A percentile compares a stretch with the other conserved stretches of the same genome.
Evolutionary conservation across 495 filamentous ascomycete genomes (phyloP).

Genomic region (Xylaria scruposa): DNA sequence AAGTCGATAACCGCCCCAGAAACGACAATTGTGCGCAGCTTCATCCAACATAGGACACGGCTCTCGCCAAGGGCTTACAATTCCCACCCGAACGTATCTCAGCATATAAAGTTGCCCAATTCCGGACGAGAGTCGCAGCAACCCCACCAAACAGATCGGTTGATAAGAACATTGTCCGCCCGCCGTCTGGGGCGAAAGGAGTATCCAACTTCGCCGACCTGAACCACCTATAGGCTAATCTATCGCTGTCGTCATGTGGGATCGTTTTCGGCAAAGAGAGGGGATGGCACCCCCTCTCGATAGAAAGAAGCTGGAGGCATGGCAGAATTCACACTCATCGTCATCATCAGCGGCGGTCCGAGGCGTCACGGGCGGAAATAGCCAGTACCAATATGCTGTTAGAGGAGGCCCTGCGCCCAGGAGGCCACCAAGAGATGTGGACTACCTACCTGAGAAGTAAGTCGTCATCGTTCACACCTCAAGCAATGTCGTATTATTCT

Average conservation of each 20-base stretch:
- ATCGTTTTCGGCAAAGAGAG: slow-evolving; percentile 41
- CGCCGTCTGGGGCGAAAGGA: background rate
- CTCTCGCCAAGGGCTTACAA: background rate
- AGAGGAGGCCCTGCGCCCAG: slow-evolving; percentile 36
- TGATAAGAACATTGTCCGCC: background rate
- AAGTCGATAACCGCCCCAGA: slow-evolving; percentile 4
- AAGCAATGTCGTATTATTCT: background rate
- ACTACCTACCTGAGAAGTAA: slow-evolving; percentile 17
- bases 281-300: slow-evolving; percentile 28
- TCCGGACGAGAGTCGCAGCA: background rate
- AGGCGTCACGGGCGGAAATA: slow-evolving; percentile 38
- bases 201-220: background rate
- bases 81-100: background rate
- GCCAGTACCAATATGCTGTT: slow-evolving; percentile 39
- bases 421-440: slow-evolving; percentile 29
- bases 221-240: slow-evolving; percentile 1
- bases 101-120: background rate
- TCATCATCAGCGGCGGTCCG: slow-evolving; percentile 27
- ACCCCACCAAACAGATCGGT: background rate
- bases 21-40: background rate
- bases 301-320: slow-evolving; percentile 42
- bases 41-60: background rate
- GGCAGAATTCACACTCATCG: slow-evolving; percentile 37
- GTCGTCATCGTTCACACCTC: background rate
- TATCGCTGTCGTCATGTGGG: slow-evolving; percentile 33